Percentiles rank a stretch among this genome's conserved stretches.
Evolutionary conservation across 2,329 filamentous ascomycete species (phyloP).

Genomic region (Fusarium oxysporum): DNA sequence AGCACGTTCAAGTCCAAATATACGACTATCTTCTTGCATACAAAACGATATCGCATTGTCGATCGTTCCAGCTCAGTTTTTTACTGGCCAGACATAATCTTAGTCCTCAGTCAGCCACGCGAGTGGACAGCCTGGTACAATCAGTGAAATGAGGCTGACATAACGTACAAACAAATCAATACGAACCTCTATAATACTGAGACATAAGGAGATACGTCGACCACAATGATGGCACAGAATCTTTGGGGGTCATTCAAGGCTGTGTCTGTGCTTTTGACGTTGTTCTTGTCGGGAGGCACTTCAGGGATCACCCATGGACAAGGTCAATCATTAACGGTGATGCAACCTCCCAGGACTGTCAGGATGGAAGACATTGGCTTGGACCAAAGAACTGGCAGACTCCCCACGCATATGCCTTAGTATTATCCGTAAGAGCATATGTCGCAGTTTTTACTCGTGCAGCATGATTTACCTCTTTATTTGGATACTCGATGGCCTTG

Average conservation of each 20-base stretch:
- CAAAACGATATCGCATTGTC: conserved; percentile 9
- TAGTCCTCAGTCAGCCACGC: conserved; percentile 6
- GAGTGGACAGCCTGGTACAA: conserved; percentile 3
- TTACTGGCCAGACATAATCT: conserved; percentile 1
- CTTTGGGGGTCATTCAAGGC: conserved; percentile 30
- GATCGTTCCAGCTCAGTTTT: conserved; percentile 17
- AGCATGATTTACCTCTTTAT: background rate
- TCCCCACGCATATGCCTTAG: conserved; percentile 3
- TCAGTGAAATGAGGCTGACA: conserved; percentile 16
- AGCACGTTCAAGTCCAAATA: background rate
- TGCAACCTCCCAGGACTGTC: conserved; percentile 33
- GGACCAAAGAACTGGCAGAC: background rate
- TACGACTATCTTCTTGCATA: background rate
- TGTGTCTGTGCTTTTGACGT: conserved; percentile 34
- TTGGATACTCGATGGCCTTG: background rate
- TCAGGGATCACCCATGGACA: conserved; percentile 38
- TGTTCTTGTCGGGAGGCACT: conserved; percentile 11
- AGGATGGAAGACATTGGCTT: conserved; percentile 1
- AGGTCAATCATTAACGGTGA: conserved; percentile 36
- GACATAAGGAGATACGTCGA: background rate
- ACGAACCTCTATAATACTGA: conserved; percentile 28
- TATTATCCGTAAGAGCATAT: background rate
- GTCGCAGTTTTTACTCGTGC: background rate
- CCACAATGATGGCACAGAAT: conserved; percentile 21
- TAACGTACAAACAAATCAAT: conserved; percentile 4